Conservation (phyloP, 345 rosid genomes). For the Arabis alpina region DNA sequence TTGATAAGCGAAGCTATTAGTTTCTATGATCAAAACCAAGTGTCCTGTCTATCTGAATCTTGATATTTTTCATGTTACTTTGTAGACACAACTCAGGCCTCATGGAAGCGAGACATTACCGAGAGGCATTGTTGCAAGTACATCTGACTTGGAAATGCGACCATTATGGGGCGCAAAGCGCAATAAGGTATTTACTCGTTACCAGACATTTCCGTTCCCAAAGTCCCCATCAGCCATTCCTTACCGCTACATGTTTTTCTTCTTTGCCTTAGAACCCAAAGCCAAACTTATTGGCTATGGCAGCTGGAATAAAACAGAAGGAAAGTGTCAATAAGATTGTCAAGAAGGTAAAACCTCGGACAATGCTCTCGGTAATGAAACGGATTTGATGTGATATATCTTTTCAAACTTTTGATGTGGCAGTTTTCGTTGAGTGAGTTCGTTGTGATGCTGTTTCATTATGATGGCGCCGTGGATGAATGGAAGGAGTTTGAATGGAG, state of each 20-base stretch:
- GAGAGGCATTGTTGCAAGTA: constrained; percentile 61
- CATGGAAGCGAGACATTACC: constrained; percentile 62
- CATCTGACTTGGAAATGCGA: constrained; percentile 72
- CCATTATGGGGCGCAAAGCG: constrained; percentile 58
- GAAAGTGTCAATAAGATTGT: constrained; percentile 69
- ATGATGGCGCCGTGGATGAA: constrained; percentile 69
- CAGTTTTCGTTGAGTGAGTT: constrained; percentile 71
- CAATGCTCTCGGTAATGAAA: constrained; percentile 17
- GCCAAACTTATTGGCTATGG: constrained; percentile 69
- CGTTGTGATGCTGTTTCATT: constrained; percentile 77
- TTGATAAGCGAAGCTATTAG: constrained; percentile 1
- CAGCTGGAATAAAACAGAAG: constrained; percentile 73
- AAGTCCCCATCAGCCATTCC: constrained; percentile 3
- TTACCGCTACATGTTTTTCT: neutral
- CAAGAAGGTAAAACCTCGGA: constrained; percentile 54
- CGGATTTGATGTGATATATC: neutral
- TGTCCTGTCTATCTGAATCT: neutral
- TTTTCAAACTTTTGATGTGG: neutral
- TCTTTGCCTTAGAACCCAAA: constrained; percentile 48
- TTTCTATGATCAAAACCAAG: neutral
- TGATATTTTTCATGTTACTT: neutral
- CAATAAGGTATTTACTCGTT: constrained; percentile 46
- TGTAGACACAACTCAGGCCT: constrained; percentile 50
- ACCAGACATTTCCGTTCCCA: neutral
- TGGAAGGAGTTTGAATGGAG: constrained; percentile 80